These are phyloP conservation scores for Aureobasidium sp. DNA, from an alignment of 2,329 filamentous ascomycete species.

Conservation along the genomic window DNA sequence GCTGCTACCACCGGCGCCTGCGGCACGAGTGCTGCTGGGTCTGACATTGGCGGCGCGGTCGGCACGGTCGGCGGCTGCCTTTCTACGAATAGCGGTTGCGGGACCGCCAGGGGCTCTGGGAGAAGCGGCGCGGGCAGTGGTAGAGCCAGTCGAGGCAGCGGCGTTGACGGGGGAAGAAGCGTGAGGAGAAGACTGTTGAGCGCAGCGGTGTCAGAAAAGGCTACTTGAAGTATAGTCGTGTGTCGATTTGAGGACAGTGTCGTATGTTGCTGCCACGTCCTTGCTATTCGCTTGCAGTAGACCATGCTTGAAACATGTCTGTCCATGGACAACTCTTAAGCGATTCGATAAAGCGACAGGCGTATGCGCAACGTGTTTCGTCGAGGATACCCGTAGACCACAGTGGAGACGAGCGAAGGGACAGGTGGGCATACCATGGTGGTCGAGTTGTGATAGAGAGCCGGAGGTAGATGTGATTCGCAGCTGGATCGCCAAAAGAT, in stretches of 20 bases:
- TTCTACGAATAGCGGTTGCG: slow-evolving; percentile 88
- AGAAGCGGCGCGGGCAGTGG: slow-evolving; percentile 70
- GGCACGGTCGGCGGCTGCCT: slow-evolving; percentile 93
- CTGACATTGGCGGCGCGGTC: slow-evolving; percentile 92
- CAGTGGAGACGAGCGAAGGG: not conserved
- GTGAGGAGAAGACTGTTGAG: slow-evolving; percentile 28
- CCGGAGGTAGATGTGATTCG: not conserved
- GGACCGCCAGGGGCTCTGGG: slow-evolving; percentile 87
- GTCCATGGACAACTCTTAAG: not conserved
- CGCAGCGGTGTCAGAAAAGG: not conserved
- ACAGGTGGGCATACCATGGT: slow-evolving; percentile 7
- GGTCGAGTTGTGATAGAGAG: not conserved
- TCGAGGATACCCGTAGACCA: not conserved
- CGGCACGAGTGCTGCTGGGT: slow-evolving; percentile 84
- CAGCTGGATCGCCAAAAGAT: not conserved
- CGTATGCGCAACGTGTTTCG: not conserved
- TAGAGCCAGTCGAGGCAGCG: slow-evolving; percentile 54
- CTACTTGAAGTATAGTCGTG: not conserved
- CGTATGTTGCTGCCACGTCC: not conserved
- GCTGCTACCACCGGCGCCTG: slow-evolving; percentile 89
- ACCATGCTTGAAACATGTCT: not conserved
- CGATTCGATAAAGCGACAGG: not conserved
- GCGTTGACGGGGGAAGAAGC: slow-evolving; percentile 34
- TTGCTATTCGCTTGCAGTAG: not conserved
- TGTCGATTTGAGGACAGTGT: not conserved